Base-by-base conservation (phyloP, 1,139 yeast species). In the Hemisphaericaspora xylanilytica region DNA sequence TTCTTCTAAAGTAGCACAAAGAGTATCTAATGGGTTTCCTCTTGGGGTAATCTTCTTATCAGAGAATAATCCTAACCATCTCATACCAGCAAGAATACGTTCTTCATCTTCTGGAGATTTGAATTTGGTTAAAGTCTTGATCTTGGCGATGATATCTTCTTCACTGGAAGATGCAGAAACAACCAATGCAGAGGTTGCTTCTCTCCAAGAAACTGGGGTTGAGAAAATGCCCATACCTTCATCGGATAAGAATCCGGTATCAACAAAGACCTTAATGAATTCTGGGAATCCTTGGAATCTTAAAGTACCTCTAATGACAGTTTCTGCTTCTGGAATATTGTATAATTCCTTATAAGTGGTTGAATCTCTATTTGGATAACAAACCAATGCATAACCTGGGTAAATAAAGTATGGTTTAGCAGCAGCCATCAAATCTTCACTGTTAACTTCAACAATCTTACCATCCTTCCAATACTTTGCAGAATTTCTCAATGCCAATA, bases 281-380 rank as follows among this genome's bases (percentile, higher is more conserved):
- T 90, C 96, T 42, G 97, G 97, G 90, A 92, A 92, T 37, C 98
- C 98, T 70, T 89, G 97, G 80, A 77, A 92, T 72, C 98, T 81
- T 61, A 92, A 78, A 48, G 98, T 92, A 59, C 98, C 98, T 75
- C 98, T 86, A 56, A 92, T 79, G 46, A 92, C 89, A 43, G 96
- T 89, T 57, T 92, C 89, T 51, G 98, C 98, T 73, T 92, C 98
- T 50, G 98, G 98, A 49, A 92, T 92, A 59, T 78, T 67, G 71
- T 92, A 92, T 51, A 92, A 79, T 66, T 90, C 94, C 73, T 81
- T 85, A 78, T 87, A 92, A 45, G 85, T 78, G 46, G 97, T 89
- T 33, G 97, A 90, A 69, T 92, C 98, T 75, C 98, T 85, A 80
- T 92, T 92, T 56, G 98, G 97, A 70, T 92, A 92, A 57, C 92